Conservation (phyloP, 176 grass and related monocot genomes). For the Areca catechu region DNA sequence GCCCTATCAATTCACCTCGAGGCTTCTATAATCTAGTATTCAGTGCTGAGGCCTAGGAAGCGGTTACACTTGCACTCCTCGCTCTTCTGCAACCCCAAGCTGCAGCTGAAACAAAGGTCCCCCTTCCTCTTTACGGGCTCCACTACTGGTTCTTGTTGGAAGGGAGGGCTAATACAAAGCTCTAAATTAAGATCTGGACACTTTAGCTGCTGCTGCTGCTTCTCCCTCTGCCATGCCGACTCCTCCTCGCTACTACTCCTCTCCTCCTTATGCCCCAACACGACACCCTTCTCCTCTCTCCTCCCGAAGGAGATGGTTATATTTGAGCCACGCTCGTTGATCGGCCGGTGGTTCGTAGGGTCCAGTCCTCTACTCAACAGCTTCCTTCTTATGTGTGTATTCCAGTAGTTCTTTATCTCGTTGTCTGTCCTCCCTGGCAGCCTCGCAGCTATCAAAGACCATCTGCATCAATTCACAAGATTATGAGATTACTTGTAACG, state of each 20-base stretch:
- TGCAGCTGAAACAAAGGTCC: conserved; percentile 73
- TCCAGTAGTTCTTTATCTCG: conserved; percentile 99
- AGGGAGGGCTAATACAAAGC: conserved; percentile 75
- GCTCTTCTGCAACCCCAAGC: conserved; percentile 57
- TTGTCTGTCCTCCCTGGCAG: conserved; percentile 89
- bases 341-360: conserved; percentile 59
- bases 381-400: conserved; percentile 93
- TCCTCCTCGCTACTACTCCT: conserved; percentile 9
- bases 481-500: too few relatives aligned
- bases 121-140: conserved; percentile 49
- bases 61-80: conserved; percentile 55
- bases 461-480: conserved; percentile 33
- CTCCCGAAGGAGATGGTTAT: conserved; percentile 59
- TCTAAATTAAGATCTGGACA: conserved; percentile 89
- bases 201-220: conserved; percentile 46
- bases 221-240: conserved; percentile 10
- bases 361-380: conserved; percentile 67
- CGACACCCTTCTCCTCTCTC: conserved; percentile 32
- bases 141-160: conserved; percentile 29
- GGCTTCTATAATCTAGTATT: conserved; percentile 73
- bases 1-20: conserved; percentile 49
- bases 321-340: conserved; percentile 41
- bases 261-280: conserved; percentile 23
- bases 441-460: conserved; percentile 83
- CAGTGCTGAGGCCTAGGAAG: conserved; percentile 52